Evolutionary conservation across 2,329 filamentous ascomycete genomes (phyloP).

Genomic region (Macrophomina pseudophaseolina): DNA sequence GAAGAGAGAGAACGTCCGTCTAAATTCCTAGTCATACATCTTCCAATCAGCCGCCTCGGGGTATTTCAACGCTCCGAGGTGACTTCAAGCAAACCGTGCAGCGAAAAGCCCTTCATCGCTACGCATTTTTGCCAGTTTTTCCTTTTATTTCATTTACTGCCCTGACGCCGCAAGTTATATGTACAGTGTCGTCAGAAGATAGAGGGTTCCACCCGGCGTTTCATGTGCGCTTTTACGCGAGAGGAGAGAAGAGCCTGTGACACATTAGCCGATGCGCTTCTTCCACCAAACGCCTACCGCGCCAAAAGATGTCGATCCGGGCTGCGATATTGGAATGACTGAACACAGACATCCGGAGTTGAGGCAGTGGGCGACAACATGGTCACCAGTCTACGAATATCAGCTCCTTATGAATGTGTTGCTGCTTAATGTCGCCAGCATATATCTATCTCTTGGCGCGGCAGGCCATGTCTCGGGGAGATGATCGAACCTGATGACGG

Average conservation of each 20-base stretch:
- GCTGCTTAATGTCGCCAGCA: too few relatives aligned
- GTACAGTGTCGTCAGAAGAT: slow-evolving; percentile 2
- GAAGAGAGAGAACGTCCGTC: slow-evolving; percentile 14
- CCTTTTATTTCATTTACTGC: background rate
- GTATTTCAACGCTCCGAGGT: slow-evolving; percentile 12
- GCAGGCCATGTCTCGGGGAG: too few relatives aligned
- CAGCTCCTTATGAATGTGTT: too few relatives aligned
- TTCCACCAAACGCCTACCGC: too few relatives aligned
- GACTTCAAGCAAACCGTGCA: background rate
- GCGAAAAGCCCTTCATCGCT: background rate
- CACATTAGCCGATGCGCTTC: background rate
- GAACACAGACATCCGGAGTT: too few relatives aligned
- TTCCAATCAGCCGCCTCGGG: background rate
- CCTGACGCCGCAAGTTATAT: slow-evolving; percentile 6
- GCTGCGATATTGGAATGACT: too few relatives aligned
- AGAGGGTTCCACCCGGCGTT: background rate
- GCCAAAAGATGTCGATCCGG: too few relatives aligned
- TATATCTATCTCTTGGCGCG: too few relatives aligned
- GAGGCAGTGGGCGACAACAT: too few relatives aligned
- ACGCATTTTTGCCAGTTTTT: background rate
- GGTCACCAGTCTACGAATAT: too few relatives aligned
- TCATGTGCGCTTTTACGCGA: slow-evolving; percentile 11
- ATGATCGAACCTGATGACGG: slow-evolving; percentile 67
- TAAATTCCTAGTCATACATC: slow-evolving; percentile 23
- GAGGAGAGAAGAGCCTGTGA: slow-evolving; percentile 11